Evolutionary conservation across 2,329 filamentous ascomycete species (phyloP), one percentile per base, ranked within the genome.

Genomic region (Aspergillus sp.): DNA sequence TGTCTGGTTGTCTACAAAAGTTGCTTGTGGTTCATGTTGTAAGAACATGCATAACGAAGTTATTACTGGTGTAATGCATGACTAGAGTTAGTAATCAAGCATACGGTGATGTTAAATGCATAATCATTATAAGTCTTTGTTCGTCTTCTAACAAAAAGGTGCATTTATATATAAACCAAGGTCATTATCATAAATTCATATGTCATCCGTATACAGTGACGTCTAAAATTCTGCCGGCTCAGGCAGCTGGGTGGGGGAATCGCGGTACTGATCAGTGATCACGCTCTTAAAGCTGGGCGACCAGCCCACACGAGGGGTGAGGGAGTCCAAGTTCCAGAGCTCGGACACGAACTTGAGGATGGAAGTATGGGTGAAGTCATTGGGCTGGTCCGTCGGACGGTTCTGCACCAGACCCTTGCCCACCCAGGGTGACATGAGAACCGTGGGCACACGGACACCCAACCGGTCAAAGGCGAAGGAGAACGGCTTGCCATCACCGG

Each of bases 341-440:
- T 73, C 63, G 28, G 66, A 61, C 27, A 74, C 53, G 27, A 67
- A 70, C 47, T 64, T 66, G 7, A 74, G 57, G 42, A 74, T 70
- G 3, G 66, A 70, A 3, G 70, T 72, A 44, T 72, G 70, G 3
- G 66, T 68, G 54, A 73, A 75, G 33, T 71, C 66, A 19, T 66
- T 67, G 2, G 59, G 57, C 6, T 62, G 54, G 45, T 70, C 67
- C 10, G 30, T 45, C 5, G 66, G 68, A 44, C 60, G 57, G 10
- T 66, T 63, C 57, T 75, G 71, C 5, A 74, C 61, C 1, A 62
- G 12, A 0, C 66, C 72, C 48, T 68, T 65, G 3, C 53, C 56
- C 1, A 74, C 69, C 72, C 71, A 74, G 0, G 68, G 69, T 2
- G 68, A 71, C 44, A 73, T 67, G 3, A 72, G 52, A 4, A 72